Percentiles rank a stretch among this genome's conserved stretches.
Conservation (phyloP, 371 early-diverging fungal genomes). For the Lichtheimia corymbifera region DNA sequence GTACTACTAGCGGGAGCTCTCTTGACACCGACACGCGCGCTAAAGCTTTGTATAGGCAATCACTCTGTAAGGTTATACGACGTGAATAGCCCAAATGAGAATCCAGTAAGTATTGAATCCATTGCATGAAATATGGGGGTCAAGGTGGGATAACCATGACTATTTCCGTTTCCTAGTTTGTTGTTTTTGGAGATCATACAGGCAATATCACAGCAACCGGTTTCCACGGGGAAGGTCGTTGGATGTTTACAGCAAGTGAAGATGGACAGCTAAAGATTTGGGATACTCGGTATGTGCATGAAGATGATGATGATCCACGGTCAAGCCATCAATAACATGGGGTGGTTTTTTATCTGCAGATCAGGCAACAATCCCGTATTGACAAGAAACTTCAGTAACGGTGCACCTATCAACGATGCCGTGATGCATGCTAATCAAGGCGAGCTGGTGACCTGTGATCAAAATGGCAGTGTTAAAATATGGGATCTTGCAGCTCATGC, state of each 20-base stretch:
- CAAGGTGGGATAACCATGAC: neutral
- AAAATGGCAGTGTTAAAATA: slow-evolving; percentile 87
- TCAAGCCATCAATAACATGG: neutral
- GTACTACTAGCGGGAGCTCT: slow-evolving; percentile 37
- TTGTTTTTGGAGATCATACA: slow-evolving; percentile 85
- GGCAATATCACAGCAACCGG: slow-evolving; percentile 91
- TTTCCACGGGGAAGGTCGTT: slow-evolving; percentile 91
- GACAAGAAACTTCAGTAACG: slow-evolving; percentile 86
- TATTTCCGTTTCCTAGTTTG: slow-evolving; percentile 44
- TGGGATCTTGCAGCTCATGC: slow-evolving; percentile 92
- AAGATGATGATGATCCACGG: neutral
- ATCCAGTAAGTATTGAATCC: slow-evolving; percentile 58
- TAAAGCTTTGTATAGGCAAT: slow-evolving; percentile 52
- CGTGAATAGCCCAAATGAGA: slow-evolving; percentile 76
- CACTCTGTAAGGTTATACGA: slow-evolving; percentile 86
- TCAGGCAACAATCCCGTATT: slow-evolving; percentile 63
- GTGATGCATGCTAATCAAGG: slow-evolving; percentile 96
- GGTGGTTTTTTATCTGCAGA: slow-evolving; percentile 1
- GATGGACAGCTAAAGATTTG: slow-evolving; percentile 93
- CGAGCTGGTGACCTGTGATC: slow-evolving; percentile 93
- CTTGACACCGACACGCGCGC: neutral
- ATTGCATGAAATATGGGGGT: no score
- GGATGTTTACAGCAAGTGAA: slow-evolving; percentile 93
- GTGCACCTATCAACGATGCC: slow-evolving; percentile 90
- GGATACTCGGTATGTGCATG: slow-evolving; percentile 66